Percentiles rank a stretch among this genome's conserved stretches.
Evolutionary conservation across 805 yeast genomes (phyloP).

Genomic region (Barnettozyma populi): DNA sequence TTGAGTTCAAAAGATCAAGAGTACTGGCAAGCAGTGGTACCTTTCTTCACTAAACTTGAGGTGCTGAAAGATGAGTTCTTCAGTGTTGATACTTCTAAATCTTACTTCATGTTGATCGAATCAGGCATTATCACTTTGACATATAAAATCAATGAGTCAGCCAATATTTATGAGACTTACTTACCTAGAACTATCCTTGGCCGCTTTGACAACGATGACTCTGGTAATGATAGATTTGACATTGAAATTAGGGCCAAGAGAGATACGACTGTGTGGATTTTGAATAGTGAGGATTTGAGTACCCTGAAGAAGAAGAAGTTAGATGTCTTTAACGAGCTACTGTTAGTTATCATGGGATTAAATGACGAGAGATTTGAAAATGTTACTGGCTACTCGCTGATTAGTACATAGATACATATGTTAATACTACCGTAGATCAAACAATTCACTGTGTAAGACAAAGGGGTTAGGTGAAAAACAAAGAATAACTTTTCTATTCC

Average conservation of each 20-base stretch:
- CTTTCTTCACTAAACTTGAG: constrained; percentile 46
- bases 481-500: too few relatives aligned
- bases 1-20: constrained; percentile 36
- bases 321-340: constrained; percentile 57
- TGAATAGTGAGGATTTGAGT: constrained; percentile 42
- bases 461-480: too few relatives aligned
- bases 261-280: constrained; percentile 64
- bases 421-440: neutral
- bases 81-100: constrained; percentile 28
- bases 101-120: constrained; percentile 52
- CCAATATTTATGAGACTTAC: constrained; percentile 37
- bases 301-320: constrained; percentile 44
- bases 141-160: constrained; percentile 35
- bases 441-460: neutral
- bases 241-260: constrained; percentile 50
- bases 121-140: constrained; percentile 48
- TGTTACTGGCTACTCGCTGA: constrained; percentile 68
- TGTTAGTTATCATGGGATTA: constrained; percentile 54
- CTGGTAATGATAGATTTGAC: constrained; percentile 35
- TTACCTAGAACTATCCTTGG: constrained; percentile 57
- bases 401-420: constrained; percentile 35
- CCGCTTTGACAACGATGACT: constrained; percentile 24
- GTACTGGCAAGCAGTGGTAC: constrained; percentile 63
- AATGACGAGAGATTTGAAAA: constrained; percentile 69
- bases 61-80: constrained; percentile 50